Evolutionary conservation across 2,329 filamentous ascomycete species (phyloP), one percentile per base, ranked within the genome.

Genomic region (Venturia carpophila): DNA sequence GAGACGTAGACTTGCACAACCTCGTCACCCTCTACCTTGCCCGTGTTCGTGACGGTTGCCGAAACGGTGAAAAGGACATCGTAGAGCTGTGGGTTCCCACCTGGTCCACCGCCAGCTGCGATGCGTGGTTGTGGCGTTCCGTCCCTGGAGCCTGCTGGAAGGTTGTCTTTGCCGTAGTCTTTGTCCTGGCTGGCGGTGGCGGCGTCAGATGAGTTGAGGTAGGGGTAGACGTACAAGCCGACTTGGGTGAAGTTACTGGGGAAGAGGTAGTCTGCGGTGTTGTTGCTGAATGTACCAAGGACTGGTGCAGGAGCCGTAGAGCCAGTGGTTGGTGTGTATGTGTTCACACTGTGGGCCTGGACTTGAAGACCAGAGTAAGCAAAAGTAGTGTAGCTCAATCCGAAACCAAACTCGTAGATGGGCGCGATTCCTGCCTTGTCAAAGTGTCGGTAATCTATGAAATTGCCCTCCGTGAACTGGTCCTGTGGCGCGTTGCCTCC

Each of bases 371-470:
- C 79, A n/a, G 87, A 85, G 78, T 91, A 91, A 64, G 83, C 75
- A 72, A 95, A 93, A 2, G 82, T 90, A 0, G 90, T 91, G 80
- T 94, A 95, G 3, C 85, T 89, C 15, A 95, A 79, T 65, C 91
- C 91, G 71, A 83, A 89, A 9, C 91, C 91, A 70, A 94, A 95
- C 72, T 92, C 90, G 75, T 87, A 94, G 68, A 90, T 84, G 1
- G 90, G 89, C 1, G 84, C 83, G 64, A 84, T 81, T 69, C 84
- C 79, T 65, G 81, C 74, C 71, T 82, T 80, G 76, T 95, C 91
- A 63, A 94, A 90, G 69, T 86, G 80, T 47, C 88, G 84, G 77
- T 91, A 91, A 75, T 94, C 91, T 71, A 95, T 92, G 74, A 92
- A 91, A 63, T 88, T 80, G 19, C 91, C 90, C 75, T 94, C 90